Base-by-base conservation (phyloP, 495 filamentous ascomycete genomes). In the Aspergillus leporis region DNA sequence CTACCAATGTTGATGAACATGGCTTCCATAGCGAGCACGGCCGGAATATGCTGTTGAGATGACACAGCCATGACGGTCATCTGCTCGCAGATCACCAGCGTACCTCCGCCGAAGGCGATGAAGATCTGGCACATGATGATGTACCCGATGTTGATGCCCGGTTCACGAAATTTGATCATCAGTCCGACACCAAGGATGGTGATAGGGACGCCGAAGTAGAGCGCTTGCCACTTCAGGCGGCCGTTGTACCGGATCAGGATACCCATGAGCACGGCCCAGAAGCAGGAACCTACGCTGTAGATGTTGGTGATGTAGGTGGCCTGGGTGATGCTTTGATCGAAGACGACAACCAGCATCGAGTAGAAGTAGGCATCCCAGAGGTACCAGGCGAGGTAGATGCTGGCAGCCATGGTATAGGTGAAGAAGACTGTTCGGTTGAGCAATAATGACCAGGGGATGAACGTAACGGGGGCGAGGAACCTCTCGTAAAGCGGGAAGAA, bases 81-180 rank as follows among this genome's bases (percentile, higher is more conserved):
- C 60, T 91, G 82, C 61, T 88, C 84, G 55, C 74, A 78, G 63
- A 91, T 85, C 53, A 90, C 68, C 12, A 86, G 67, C 2, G 79
- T 83, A 19, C 84, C 83, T 13, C 85, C 87, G 12, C 78, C 77
- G 38, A 92, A 78, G 34, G 86, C 83, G 58, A 91, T 87, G 72
- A 90, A 84, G 63, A 92, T 88, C 67, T 91, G 86, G 64, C 81
- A 86, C 83, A 90, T 88, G 70, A 89, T 74, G 52, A 92, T 75
- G 67, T 86, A 89, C 25, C 86, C 87, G 32, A 90, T 72, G 51
- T 76, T 64, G 30, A 70, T 71, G 54, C 78, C 73, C 45, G 83
- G 76, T 28, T 83, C 78, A 32, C 88, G 85, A 79, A 90, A 90
- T 57, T 74, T 80, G 63, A 78, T 89, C 82, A 90, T 83, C 48